Conservation (phyloP, 352 stramenopile genomes). For the Phytopythium vexans region DNA sequence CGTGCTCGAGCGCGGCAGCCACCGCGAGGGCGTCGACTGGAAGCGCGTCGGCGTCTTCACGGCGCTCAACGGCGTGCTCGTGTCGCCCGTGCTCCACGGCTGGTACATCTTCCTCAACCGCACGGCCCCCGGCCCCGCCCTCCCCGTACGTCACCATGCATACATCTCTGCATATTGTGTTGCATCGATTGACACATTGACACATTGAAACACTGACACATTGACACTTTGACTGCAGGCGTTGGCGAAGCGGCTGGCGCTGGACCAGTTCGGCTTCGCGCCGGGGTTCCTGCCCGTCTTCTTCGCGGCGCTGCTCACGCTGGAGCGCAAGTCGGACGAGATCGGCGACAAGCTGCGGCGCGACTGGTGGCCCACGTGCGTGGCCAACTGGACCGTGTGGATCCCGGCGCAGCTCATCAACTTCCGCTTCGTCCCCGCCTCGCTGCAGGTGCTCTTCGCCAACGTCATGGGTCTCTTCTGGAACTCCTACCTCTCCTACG, state of each 20-base stretch:
- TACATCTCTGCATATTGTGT: not conserved
- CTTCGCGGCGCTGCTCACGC: slow-evolving; percentile 59
- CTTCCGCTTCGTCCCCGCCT: slow-evolving; percentile 72
- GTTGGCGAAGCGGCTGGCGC: slow-evolving; percentile 58
- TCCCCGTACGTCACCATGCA: slow-evolving; percentile 7
- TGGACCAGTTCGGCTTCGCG: slow-evolving; percentile 81
- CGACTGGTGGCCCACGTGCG: slow-evolving; percentile 77
- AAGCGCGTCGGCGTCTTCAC: slow-evolving; percentile 69
- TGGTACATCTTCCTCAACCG: slow-evolving; percentile 71
- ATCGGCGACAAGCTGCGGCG: slow-evolving; percentile 60
- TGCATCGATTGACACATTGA: not conserved
- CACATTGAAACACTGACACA: not conserved
- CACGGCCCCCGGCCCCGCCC: slow-evolving; percentile 29
- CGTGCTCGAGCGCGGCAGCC: slow-evolving; percentile 30
- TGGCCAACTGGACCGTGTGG: slow-evolving; percentile 83
- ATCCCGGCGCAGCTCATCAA: slow-evolving; percentile 80
- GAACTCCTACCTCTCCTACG: slow-evolving; percentile 82
- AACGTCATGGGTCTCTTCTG: slow-evolving; percentile 80
- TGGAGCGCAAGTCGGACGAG: slow-evolving; percentile 47
- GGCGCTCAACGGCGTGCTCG: slow-evolving; percentile 51
- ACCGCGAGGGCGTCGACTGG: slow-evolving; percentile 19
- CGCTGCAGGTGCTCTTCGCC: slow-evolving; percentile 80
- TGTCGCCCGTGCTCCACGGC: slow-evolving; percentile 73
- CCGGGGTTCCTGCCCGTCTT: slow-evolving; percentile 73
- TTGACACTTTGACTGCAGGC: slow-evolving; percentile 9